phyloP scores from a whole-genome alignment of 2,329 filamentous ascomycete genomes.

The Sclerotinia spermophila region DNA sequence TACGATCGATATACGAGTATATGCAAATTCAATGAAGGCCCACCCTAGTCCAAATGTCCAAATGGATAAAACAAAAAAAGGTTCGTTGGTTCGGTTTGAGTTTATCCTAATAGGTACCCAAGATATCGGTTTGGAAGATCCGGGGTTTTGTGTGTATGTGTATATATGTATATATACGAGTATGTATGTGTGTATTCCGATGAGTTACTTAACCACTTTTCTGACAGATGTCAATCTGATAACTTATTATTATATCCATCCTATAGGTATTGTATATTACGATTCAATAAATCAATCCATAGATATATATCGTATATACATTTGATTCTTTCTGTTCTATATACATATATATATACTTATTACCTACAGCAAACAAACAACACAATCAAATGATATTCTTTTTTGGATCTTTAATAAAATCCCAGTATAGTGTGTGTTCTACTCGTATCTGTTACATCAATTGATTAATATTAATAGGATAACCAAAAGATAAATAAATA shows the following conservation, averaged over 20 bases:
- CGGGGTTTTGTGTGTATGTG: background rate
- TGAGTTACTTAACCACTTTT: background rate
- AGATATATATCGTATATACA: background rate
- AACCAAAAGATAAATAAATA: no score
- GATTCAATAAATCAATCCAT: no score
- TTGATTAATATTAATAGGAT: background rate
- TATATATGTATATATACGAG: no score
- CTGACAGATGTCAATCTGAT: background rate
- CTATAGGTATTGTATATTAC: background rate
- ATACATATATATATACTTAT: no score
- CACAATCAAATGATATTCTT: background rate
- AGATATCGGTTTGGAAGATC: constrained; percentile 7
- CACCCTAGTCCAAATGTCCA: background rate
- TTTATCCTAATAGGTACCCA: background rate
- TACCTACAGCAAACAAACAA: background rate
- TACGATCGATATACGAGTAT: no score
- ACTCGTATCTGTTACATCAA: background rate
- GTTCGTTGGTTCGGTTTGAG: background rate
- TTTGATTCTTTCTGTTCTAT: no score
- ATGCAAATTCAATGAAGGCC: no score
- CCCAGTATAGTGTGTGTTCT: background rate
- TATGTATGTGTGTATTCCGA: background rate
- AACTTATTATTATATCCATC: background rate
- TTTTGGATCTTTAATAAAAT: background rate
- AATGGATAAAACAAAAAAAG: no score